Conservation (phyloP, 2,329 filamentous ascomycete genomes). For the Mycosphaerella arachidis region DNA sequence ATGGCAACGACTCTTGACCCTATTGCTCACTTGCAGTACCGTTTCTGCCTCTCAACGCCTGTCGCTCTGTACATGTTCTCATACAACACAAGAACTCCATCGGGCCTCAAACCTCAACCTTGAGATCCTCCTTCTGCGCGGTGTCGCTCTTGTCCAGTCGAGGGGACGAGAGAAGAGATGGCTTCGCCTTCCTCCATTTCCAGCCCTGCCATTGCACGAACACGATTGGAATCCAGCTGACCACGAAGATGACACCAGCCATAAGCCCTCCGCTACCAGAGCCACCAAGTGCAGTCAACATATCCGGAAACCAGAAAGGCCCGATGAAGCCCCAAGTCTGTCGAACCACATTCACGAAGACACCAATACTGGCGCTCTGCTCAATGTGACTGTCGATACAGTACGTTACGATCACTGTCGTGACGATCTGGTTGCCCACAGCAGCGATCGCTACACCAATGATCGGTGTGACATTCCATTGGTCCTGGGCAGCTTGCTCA, state of each 20-base stretch:
- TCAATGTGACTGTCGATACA: constrained; percentile 55
- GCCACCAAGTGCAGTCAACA: constrained; percentile 37
- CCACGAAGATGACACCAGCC: constrained; percentile 31
- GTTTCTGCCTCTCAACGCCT: neutral
- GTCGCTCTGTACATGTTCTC: neutral
- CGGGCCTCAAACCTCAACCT: neutral
- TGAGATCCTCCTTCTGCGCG: neutral
- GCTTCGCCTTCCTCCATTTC: constrained; percentile 12
- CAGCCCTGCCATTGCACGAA: constrained; percentile 23
- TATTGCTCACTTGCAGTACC: no score
- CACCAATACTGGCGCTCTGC: constrained; percentile 52
- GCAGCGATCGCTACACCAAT: constrained; percentile 44
- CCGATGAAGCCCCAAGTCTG: constrained; percentile 52
- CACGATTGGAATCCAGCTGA: constrained; percentile 25
- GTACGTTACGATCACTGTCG: constrained; percentile 57
- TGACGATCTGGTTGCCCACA: constrained; percentile 58
- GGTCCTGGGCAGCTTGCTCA: constrained; percentile 38
- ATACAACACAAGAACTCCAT: neutral
- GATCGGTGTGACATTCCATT: constrained; percentile 56
- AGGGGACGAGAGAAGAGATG: constrained; percentile 21
- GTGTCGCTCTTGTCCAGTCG: constrained; percentile 1
- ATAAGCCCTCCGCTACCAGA: constrained; percentile 37
- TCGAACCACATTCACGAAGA: constrained; percentile 49
- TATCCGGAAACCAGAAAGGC: constrained; percentile 40
- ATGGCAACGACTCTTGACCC: neutral